These are phyloP conservation scores for Penicillium sp. DNA, from an alignment of 2,329 filamentous ascomycete species.

Conservation along the genomic window DNA sequence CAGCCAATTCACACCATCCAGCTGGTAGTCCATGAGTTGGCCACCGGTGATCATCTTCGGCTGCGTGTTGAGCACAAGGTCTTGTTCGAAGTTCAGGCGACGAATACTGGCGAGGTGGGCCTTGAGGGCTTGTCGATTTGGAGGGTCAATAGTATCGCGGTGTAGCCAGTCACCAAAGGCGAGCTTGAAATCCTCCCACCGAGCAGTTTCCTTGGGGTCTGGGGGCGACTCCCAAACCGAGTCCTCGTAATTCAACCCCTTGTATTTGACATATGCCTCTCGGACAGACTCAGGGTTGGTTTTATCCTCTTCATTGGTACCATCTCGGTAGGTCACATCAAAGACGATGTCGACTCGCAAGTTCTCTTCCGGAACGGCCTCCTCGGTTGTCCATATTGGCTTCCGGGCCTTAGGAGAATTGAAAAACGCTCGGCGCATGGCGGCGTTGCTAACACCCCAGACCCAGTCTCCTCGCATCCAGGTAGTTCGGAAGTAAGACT, in stretches of 20 bases:
- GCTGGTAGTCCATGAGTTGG: slow-evolving; percentile 88
- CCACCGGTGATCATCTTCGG: slow-evolving; percentile 74
- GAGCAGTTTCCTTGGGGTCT: slow-evolving; percentile 57
- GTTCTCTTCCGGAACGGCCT: slow-evolving; percentile 86
- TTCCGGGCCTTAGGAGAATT: slow-evolving; percentile 65
- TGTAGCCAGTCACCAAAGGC: slow-evolving; percentile 87
- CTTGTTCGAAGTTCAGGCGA: slow-evolving; percentile 63
- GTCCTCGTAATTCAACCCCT: slow-evolving; percentile 88
- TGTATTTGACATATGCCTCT: slow-evolving; percentile 83
- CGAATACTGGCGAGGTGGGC: slow-evolving; percentile 71
- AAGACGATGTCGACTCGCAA: slow-evolving; percentile 88
- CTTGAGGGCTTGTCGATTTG: slow-evolving; percentile 58
- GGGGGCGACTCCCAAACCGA: slow-evolving; percentile 87
- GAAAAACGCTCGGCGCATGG: slow-evolving; percentile 74
- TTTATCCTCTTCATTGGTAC: slow-evolving; percentile 61
- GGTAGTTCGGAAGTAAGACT: slow-evolving; percentile 77
- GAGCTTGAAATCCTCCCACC: slow-evolving; percentile 76
- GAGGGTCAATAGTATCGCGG: slow-evolving; percentile 71
- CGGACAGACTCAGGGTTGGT: slow-evolving; percentile 73
- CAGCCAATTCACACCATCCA: slow-evolving; percentile 93
- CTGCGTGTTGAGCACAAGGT: slow-evolving; percentile 69
- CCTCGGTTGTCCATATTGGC: slow-evolving; percentile 69
- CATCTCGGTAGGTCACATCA: slow-evolving; percentile 69
- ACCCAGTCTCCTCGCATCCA: slow-evolving; percentile 94
- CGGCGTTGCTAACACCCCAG: slow-evolving; percentile 65